Conservation (phyloP, 2,329 filamentous ascomycete species). For the Pseudogymnoascus sp. region DNA sequence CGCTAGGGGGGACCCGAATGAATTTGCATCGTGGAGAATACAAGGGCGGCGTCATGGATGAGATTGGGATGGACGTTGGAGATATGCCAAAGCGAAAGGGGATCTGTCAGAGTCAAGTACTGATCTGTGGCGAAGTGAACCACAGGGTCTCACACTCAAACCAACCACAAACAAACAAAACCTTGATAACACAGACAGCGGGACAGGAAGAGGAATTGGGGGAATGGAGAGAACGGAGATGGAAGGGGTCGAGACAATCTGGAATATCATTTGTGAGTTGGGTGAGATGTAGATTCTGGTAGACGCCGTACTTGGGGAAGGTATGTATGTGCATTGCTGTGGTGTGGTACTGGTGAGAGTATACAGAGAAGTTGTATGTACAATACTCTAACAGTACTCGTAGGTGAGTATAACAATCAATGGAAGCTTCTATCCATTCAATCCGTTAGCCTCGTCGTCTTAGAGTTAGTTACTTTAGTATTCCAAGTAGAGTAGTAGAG, state of each 20-base stretch:
- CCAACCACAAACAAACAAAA: not conserved
- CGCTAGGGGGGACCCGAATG: not conserved
- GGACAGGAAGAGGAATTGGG: not conserved
- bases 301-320: not conserved
- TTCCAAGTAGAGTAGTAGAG: not conserved
- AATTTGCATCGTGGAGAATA: conserved; percentile 2
- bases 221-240: not conserved
- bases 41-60: not conserved
- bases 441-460: not conserved
- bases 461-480: not conserved
- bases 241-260: conserved; percentile 1
- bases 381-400: not conserved
- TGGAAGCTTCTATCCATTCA: conserved; percentile 1
- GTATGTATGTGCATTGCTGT: not conserved
- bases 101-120: not conserved
- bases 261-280: not conserved
- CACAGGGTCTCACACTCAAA: not conserved
- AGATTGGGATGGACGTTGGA: not conserved
- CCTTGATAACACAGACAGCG: conserved; percentile 1
- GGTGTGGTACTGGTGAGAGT: not conserved
- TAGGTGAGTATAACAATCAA: conserved; percentile 2
- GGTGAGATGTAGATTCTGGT: not conserved
- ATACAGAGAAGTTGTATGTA: not conserved
- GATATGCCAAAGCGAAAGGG: not conserved
- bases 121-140: not conserved